These are phyloP conservation scores for Hirschioporus abietinus DNA, from an alignment of 768 basidiomycete species.

Conservation along the genomic window DNA sequence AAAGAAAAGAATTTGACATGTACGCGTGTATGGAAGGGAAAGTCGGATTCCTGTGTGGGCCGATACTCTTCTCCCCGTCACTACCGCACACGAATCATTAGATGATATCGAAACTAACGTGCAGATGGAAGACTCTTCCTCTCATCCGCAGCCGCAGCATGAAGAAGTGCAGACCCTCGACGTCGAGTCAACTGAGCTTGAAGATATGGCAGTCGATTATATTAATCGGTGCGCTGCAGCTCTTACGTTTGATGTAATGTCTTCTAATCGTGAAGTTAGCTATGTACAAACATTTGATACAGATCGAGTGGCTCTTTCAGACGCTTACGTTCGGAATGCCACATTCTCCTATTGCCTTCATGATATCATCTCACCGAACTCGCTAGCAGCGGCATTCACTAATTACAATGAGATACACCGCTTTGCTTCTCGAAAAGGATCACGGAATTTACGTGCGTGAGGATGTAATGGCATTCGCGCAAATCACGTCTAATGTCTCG, in stretches of 20 bases:
- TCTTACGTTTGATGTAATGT: neutral
- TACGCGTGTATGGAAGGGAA: constrained; percentile 6
- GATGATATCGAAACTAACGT: neutral
- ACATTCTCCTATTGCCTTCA: constrained; percentile 15
- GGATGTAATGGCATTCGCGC: neutral
- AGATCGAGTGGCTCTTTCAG: constrained; percentile 18
- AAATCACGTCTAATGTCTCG: neutral
- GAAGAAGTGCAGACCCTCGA: neutral
- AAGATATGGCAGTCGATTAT: neutral
- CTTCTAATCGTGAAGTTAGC: constrained; percentile 5
- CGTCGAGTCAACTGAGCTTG: neutral
- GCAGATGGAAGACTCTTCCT: neutral
- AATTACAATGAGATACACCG: neutral
- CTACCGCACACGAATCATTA: neutral
- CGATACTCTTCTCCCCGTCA: constrained; percentile 15
- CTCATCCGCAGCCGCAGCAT: neutral
- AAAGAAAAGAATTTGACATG: neutral
- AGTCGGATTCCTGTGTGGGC: constrained; percentile 16
- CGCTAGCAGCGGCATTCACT: neutral
- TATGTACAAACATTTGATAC: constrained; percentile 15
- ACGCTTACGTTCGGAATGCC: constrained; percentile 19
- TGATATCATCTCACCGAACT: neutral
- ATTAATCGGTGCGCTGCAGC: neutral
- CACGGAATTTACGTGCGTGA: neutral
- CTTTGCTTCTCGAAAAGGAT: neutral